Base-by-base conservation (phyloP, 306 rosid genomes). In the Cotoneaster glaucophyllus region DNA sequence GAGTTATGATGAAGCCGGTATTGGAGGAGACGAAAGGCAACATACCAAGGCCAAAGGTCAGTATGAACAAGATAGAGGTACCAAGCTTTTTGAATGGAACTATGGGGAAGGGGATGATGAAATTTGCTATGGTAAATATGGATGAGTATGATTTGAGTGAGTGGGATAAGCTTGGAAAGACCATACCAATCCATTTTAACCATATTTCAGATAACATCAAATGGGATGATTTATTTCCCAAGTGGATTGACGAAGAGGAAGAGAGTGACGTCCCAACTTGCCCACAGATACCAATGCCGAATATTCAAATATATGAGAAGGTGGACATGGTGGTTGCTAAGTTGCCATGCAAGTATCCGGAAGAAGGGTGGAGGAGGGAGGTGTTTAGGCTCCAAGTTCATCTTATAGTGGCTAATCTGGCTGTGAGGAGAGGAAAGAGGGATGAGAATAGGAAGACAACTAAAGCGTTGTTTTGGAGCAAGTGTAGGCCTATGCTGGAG, bases 181-280 rank as follows among this genome's bases (percentile, higher is more conserved):
- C 70, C 52, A 70, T 67, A 19, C 69, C 69, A 0, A 11, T 94
- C 53, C 19, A 69, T 12, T 92, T 92, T 12, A 88, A 95, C 25
- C 84, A 29, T 67, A 96, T 88, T 10, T 82, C 97, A 1, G 65
- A 87, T 52, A 26, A 66, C 52, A 90, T 95, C 85, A 88, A 95
- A 50, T 95, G 98, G 98, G 87, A 91, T 18, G 91, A 95, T 25
- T 77, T 95, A 59, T 95, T 87, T 67, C 98, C 98, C 0, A 97
- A 92, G 76, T 95, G 97, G 96, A 86, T 95, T n/a, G 98, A 95
- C 18, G 97, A 95, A 62, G 98, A 95, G 70, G 98, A 95, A 83
- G 97, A 87, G n/a, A 84, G 78, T 8, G 97, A 95, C 1, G 97
- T 90, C 1, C 88, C 96, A 11, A 50, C 90, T 1, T 95, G 98